Conservation (phyloP, 2,329 filamentous ascomycete species). For the Nannizzia gypsea region DNA sequence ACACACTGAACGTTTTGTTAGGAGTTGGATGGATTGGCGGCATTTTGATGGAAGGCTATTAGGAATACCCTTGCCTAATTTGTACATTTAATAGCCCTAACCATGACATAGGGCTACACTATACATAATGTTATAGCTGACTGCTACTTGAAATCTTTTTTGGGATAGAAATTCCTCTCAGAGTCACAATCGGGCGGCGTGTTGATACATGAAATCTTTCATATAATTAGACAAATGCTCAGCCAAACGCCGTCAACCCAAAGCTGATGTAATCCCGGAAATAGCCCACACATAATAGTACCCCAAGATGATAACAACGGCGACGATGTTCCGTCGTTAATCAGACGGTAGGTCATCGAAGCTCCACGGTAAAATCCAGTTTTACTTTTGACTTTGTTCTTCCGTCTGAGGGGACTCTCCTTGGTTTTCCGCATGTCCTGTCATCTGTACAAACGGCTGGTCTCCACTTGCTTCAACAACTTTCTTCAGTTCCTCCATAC, state of each 20-base stretch:
- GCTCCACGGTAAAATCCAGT: neutral
- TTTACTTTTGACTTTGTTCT: neutral
- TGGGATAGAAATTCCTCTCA: neutral
- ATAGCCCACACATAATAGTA: neutral
- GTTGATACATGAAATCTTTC: neutral
- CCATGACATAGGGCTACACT: neutral
- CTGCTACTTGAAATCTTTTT: neutral
- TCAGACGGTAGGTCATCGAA: neutral
- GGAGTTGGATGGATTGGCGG: neutral
- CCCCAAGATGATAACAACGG: neutral
- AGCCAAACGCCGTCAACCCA: neutral
- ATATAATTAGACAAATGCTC: neutral
- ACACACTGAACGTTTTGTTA: neutral
- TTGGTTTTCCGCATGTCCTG: neutral
- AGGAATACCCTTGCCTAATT: neutral
- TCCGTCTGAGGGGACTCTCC: neutral
- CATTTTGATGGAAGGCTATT: neutral
- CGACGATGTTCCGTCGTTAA: neutral
- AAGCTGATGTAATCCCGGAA: neutral
- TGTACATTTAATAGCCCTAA: neutral
- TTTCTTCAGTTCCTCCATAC: slow-evolving; percentile 32
- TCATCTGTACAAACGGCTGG: neutral
- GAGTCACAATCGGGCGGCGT: neutral
- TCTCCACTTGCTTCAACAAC: slow-evolving; percentile 28
- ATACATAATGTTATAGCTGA: neutral